Evolutionary conservation across 2,329 filamentous ascomycete species (phyloP).

Genomic region (Cryphonectria carpinicola): DNA sequence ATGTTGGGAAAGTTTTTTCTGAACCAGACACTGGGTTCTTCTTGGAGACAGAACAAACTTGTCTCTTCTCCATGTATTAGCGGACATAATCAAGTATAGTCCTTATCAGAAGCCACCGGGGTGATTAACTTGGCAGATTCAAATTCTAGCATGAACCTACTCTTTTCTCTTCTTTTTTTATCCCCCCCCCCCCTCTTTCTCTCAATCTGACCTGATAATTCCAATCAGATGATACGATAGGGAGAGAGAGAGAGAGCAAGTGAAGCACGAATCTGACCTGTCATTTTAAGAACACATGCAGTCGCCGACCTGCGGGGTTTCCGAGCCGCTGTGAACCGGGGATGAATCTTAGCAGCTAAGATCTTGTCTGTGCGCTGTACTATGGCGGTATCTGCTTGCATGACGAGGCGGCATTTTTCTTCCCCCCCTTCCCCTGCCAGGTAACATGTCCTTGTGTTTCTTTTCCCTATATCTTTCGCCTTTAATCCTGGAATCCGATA

Average conservation of each 20-base stretch:
- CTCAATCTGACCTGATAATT: not conserved
- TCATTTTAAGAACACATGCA: not conserved
- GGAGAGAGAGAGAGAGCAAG: not conserved
- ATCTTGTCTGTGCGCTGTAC: slow-evolving; percentile 1
- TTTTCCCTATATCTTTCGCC: not conserved
- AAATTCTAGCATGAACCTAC: not conserved
- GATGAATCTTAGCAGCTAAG: not conserved
- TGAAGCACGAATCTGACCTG: not conserved
- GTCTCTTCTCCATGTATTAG: not conserved
- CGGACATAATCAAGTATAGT: not conserved
- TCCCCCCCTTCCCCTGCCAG: no score
- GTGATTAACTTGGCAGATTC: not conserved
- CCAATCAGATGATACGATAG: not conserved
- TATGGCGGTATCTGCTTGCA: slow-evolving; percentile 2
- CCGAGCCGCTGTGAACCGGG: not conserved
- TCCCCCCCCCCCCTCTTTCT: not conserved
- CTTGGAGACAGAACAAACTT: not conserved
- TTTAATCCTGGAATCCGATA: not conserved
- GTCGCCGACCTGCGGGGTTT: slow-evolving; percentile 6
- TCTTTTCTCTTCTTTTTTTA: not conserved
- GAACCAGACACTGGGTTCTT: no score
- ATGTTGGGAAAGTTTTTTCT: no score
- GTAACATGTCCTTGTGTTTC: no score
- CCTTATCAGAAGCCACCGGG: no score
- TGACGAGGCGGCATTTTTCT: not conserved